Conservation (phyloP, 1,284 basidiomycete genomes). For the Phylloboletellus chloephorus region DNA sequence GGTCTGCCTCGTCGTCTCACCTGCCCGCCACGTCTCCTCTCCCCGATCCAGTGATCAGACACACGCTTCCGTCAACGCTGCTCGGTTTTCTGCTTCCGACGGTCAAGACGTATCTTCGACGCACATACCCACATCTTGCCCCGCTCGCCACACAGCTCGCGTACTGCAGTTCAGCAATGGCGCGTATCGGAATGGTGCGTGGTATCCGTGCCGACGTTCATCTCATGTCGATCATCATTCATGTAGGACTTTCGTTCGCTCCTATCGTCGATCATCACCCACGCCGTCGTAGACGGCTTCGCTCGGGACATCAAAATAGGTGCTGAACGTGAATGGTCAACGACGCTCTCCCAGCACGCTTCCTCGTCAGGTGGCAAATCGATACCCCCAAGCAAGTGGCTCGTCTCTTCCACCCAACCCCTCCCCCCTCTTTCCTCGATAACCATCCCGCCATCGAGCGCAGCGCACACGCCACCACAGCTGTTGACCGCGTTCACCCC, state of each 20-base stretch:
- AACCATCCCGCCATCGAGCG: conserved; percentile 29
- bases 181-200: conserved; percentile 71
- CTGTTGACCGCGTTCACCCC: conserved; percentile 72
- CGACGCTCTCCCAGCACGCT: conserved; percentile 17
- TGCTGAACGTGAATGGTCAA: conserved; percentile 29
- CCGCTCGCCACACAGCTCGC: conserved; percentile 87
- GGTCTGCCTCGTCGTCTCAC: conserved; percentile 19
- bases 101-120: conserved; percentile 51
- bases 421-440: conserved; percentile 27
- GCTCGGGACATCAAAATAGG: conserved; percentile 23
- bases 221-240: conserved; percentile 1
- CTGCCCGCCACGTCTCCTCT: conserved; percentile 15
- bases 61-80: conserved; percentile 36
- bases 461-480: conserved; percentile 57
- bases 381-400: conserved; percentile 45
- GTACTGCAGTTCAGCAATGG: conserved; percentile 88
- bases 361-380: conserved; percentile 7
- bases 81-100: conserved; percentile 58
- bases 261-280: conserved; percentile 27
- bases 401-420: conserved; percentile 37
- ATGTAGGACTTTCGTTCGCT: conserved; percentile 28
- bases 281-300: conserved; percentile 32
- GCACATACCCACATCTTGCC: conserved; percentile 53
- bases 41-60: conserved; percentile 23
- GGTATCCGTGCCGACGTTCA: not conserved